Base-by-base conservation (phyloP, 352 stramenopile genomes). In the Pythium dissimile region DNA sequence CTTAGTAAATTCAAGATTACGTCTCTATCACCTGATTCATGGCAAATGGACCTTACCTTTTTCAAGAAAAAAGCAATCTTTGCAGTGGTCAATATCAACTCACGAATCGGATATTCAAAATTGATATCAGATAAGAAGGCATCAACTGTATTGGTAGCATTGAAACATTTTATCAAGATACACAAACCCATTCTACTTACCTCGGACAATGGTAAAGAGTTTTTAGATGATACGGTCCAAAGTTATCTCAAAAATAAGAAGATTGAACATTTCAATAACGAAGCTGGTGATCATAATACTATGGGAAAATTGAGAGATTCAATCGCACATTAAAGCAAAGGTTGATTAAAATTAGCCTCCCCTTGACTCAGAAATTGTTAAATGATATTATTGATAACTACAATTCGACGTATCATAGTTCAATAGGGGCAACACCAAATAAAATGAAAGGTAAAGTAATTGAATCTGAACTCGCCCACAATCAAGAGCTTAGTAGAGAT, bases 231-330 rank as follows among this genome's bases (percentile, higher is more conserved):
- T n/a, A n/a, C n/a, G n/a, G n/a, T n/a, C n/a, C n/a, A n/a, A n/a
- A n/a, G n/a, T n/a, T n/a, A n/a, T n/a, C n/a, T n/a, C n/a, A n/a
- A n/a, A n/a, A n/a, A n/a, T n/a, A n/a, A n/a, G n/a, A n/a, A n/a
- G n/a, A n/a, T n/a, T n/a, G n/a, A n/a, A n/a, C n/a, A n/a, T n/a
- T n/a, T n/a, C n/a, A n/a, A n/a, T n/a, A n/a, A n/a, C n/a, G n/a
- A n/a, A n/a, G n/a, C n/a, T n/a, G n/a, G n/a, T n/a, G n/a, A 82
- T 59, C 64, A 79, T 42, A 42, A 35, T 5, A 72, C 65, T 2
- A 67, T 78, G 57, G 72, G 24, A 78, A 78, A 45, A 77, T 78
- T 26, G 69, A 73, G 48, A 28, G 67, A 45, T 80, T 80, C 54
- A 80, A 73, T 61, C 23, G 65, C 52, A 77, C 65, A 0, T 0